Evolutionary conservation across 768 basidiomycete species (phyloP), one percentile per base, ranked within the genome.

Genomic region (Asterophora parasitica): DNA sequence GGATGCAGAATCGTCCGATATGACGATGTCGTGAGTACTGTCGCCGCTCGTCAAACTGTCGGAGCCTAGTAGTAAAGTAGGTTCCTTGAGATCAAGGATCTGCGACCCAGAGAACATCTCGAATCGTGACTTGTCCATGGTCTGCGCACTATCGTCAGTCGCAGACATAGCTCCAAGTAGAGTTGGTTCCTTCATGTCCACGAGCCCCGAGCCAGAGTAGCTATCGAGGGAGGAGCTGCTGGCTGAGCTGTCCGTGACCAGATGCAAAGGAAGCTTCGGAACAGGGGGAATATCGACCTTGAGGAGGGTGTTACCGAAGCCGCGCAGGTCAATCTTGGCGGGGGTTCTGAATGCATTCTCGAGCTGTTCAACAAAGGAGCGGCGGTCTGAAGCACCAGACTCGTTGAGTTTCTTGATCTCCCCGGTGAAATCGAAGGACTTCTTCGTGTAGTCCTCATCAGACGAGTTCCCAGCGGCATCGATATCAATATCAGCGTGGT

Each of bases 401-500:
- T 86, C 82, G 44, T 84, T 82, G 41, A 91, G 71, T 56, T 70
- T 81, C 62, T 75, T 67, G 44, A 91, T 64, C 61, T 90, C 89
- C 32, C 83, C 85, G 0, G 89, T 92, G 58, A 91, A 92, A 58
- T 92, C 88, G 51, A 91, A 92, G 1, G 82, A 85, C 56, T 77
- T 84, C 67, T 83, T 88, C 0, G 88, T 90, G 52, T 84, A 79
- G 53, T 86, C 80, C 45, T 82, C 81, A 11, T 79, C 81, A 0
- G 72, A 72, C 10, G 70, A 67, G 31, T 60, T 45, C 2, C 52
- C 71, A 16, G 64, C 65, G 15, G 71, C 75, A 20, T 76, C 75
- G 3, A 68, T 49, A 33, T 75, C 68, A 1, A 68, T 49, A 33
- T 75, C 68, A 1, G 58, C 67, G 16, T 66, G 67, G 31, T 72